phyloP scores from a whole-genome alignment of 352 stramenopile species.

The Phytophthora tubulina region DNA sequence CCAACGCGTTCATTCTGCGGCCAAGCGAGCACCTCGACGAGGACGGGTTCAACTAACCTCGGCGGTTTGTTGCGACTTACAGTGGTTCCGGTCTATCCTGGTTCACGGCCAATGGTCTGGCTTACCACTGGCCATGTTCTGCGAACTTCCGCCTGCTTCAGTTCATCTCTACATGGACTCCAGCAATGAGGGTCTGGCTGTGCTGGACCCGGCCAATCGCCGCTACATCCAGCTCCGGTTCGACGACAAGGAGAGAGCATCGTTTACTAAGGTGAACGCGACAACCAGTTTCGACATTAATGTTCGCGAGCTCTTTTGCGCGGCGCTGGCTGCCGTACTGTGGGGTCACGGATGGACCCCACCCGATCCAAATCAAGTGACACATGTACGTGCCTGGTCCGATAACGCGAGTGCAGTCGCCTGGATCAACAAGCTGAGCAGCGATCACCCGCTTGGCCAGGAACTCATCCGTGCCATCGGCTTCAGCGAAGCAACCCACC shows the following conservation, averaged over 20 bases:
- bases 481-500: no score
- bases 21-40: no score
- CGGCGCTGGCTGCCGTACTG: background rate
- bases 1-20: background rate
- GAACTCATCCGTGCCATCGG: no score
- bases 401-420: no score
- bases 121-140: no score
- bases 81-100: background rate
- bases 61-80: background rate
- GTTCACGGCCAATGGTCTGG: background rate
- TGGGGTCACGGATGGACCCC: no score
- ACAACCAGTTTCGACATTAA: slow-evolving; percentile 17
- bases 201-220: slow-evolving; percentile 1
- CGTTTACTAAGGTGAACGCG: background rate
- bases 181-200: background rate
- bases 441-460: no score
- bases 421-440: no score
- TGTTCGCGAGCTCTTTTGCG: background rate
- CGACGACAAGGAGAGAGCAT: background rate
- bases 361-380: no score
- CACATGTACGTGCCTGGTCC: no score
- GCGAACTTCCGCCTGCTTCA: no score
- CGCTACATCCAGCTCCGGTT: slow-evolving; percentile 11
- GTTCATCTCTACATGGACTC: slow-evolving; percentile 23
- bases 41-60: background rate